phyloP scores from a whole-genome alignment of 2,329 filamentous ascomycete genomes.

The Aspergillus latus region DNA sequence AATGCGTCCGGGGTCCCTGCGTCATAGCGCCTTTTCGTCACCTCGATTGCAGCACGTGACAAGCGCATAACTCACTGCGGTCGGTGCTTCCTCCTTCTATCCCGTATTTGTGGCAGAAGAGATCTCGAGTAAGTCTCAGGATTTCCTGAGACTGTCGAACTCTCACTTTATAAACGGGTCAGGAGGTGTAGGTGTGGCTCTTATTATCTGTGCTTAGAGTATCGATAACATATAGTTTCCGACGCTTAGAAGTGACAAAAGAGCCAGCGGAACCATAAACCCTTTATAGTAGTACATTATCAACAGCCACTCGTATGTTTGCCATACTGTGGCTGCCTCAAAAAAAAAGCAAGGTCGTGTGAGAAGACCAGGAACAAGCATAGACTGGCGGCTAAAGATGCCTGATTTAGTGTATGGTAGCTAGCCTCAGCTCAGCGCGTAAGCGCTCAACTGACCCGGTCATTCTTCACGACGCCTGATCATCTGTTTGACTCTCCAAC shows the following conservation, averaged over 20 bases:
- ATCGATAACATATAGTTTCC: not conserved
- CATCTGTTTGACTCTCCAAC: not conserved
- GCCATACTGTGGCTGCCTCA: no score
- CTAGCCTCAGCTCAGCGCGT: not conserved
- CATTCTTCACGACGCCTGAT: slow-evolving; percentile 6
- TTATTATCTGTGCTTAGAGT: no score
- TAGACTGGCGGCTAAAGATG: slow-evolving; percentile 5
- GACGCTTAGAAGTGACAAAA: no score
- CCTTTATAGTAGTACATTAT: not conserved
- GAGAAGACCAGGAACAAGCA: not conserved
- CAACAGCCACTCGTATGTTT: no score
- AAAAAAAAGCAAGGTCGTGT: not conserved
- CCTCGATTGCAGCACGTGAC: not conserved
- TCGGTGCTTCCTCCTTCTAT: not conserved
- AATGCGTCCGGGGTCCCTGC: not conserved
- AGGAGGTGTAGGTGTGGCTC: no score
- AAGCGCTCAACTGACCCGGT: slow-evolving; percentile 14
- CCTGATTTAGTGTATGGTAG: not conserved
- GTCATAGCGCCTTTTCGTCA: not conserved
- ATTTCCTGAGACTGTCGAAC: no score
- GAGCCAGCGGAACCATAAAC: no score
- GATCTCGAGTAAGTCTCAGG: no score
- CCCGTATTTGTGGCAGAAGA: no score
- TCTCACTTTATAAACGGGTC: no score
- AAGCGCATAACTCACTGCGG: not conserved